Evolutionary conservation across 1,139 yeast genomes (phyloP).

Genomic region (Yamadazyma atlantica): DNA sequence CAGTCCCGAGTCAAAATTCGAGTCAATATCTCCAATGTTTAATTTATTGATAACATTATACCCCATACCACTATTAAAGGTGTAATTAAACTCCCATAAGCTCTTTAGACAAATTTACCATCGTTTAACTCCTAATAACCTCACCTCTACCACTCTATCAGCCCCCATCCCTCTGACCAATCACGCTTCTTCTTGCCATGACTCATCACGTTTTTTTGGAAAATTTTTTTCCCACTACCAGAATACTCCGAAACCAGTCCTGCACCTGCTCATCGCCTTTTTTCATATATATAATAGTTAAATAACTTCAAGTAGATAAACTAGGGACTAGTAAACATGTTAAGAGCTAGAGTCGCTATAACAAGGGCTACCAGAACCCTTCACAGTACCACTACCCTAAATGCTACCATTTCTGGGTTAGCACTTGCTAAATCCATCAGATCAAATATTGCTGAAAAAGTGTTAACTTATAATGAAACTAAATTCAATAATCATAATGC

Average conservation of each 20-base stretch:
- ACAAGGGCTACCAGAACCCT: slow-evolving; percentile 7
- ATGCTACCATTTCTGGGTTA: slow-evolving; percentile 48
- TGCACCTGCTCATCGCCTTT: slow-evolving; percentile 5
- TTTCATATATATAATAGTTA: no score
- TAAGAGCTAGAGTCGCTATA: neutral
- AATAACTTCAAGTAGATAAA: no score
- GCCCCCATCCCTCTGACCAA: slow-evolving; percentile 4
- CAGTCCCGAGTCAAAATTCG: neutral
- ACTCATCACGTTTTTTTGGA: slow-evolving; percentile 6
- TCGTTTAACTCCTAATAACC: neutral
- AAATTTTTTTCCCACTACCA: slow-evolving; percentile 6
- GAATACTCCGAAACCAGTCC: slow-evolving; percentile 3
- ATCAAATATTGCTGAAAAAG: slow-evolving; percentile 40
- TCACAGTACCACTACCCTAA: slow-evolving; percentile 17
- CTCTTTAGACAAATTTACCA: neutral
- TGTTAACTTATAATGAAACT: slow-evolving; percentile 35
- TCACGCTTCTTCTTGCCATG: slow-evolving; percentile 7
- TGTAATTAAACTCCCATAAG: neutral
- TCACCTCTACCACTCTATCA: neutral
- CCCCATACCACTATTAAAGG: no score
- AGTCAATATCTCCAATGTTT: no score
- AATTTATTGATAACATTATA: neutral
- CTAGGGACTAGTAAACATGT: no score
- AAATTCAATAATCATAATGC: slow-evolving; percentile 19
- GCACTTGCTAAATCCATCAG: slow-evolving; percentile 42